These are phyloP conservation scores for Picea abies DNA, from an alignment of 83 land plant species.

Conservation along the genomic window DNA sequence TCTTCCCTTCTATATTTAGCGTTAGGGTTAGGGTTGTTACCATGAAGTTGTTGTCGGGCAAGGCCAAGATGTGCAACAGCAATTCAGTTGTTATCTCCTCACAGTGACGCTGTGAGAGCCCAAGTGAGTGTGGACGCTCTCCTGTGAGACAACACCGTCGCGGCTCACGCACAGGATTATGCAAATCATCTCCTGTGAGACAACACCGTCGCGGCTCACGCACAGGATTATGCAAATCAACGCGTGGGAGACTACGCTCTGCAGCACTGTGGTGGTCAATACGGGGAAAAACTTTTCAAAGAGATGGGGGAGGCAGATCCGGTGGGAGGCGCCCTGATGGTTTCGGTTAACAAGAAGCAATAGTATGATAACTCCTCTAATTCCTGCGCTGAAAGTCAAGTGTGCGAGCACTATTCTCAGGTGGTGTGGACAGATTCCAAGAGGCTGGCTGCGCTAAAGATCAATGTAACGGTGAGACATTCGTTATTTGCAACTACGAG, in stretches of 20 bases:
- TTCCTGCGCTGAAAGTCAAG: constrained; percentile 29
- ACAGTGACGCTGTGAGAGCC: constrained; percentile 26
- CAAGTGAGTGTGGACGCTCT: constrained; percentile 19
- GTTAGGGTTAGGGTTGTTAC: no score
- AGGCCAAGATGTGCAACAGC: not conserved
- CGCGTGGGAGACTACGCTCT: constrained; percentile 23
- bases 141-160: constrained; percentile 24
- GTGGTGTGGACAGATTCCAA: constrained; percentile 33
- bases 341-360: constrained; percentile 24
- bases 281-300: constrained; percentile 35
- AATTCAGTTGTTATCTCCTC: constrained; percentile 28
- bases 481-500: no score
- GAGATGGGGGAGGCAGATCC: not conserved
- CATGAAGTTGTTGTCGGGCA: no score
- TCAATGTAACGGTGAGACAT: constrained; percentile 29
- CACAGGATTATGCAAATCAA: constrained; percentile 29
- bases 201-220: constrained; percentile 26
- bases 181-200: constrained; percentile 20
- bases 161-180: constrained; percentile 30
- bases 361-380: constrained; percentile 40
- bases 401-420: constrained; percentile 57
- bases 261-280: constrained; percentile 32
- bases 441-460: constrained; percentile 26
- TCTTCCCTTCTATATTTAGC: no score
- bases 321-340: no score